phyloP scores from a whole-genome alignment of 2,329 filamentous ascomycete genomes.

The Aureobasidium pullulans region DNA sequence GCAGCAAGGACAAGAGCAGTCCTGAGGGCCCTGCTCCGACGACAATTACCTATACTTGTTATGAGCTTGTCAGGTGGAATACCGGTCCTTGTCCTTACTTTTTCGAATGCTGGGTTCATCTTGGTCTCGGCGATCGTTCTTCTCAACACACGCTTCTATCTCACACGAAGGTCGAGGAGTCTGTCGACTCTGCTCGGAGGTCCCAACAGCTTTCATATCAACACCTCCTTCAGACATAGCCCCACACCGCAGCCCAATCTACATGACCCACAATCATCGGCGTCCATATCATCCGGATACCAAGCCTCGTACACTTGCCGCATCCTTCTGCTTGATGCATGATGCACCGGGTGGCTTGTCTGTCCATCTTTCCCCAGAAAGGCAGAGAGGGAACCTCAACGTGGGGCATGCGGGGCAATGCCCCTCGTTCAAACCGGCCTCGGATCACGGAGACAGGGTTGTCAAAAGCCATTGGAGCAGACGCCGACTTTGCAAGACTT shows the following conservation, averaged over 20 bases:
- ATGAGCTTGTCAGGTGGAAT: not conserved
- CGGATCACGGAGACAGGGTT: not conserved
- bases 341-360: not conserved
- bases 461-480: not conserved
- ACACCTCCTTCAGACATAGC: not conserved
- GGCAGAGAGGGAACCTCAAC: not conserved
- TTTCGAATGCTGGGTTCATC: constrained; percentile 10
- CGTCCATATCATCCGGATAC: not conserved
- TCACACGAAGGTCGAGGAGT: not conserved
- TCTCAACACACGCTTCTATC: not conserved
- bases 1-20: constrained; percentile 34
- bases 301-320: not conserved
- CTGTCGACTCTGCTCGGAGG: not conserved
- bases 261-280: not conserved
- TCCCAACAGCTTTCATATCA: not conserved
- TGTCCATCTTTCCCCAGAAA: constrained; percentile 2
- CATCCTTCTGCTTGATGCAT: not conserved
- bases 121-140: not conserved
- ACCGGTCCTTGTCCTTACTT: not conserved
- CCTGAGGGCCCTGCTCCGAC: constrained; percentile 36
- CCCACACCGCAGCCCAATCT: not conserved
- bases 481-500: not conserved
- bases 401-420: constrained; percentile 13
- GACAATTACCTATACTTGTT: constrained; percentile 24
- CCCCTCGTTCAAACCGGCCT: not conserved